phyloP scores from a whole-genome alignment of 208 protist genomes.

The Acanthamoeba royreba region DNA sequence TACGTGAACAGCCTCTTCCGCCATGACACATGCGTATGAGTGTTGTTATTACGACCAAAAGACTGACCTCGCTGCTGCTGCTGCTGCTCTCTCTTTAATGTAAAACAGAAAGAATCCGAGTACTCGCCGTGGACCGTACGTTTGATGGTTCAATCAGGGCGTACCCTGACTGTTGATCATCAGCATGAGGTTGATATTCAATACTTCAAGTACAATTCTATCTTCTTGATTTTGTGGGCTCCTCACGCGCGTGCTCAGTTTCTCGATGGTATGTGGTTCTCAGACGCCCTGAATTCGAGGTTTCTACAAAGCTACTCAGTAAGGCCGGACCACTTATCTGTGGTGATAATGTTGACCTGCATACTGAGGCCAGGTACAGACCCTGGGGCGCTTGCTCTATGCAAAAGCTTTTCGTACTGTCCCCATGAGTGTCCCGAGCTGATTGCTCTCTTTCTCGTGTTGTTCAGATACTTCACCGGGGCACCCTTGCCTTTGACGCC shows the following conservation, averaged over 20 bases:
- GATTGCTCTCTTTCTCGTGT: not conserved
- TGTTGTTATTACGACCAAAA: too few species aligned
- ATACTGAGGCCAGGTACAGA: not conserved
- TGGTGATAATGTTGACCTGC: not conserved
- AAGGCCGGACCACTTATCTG: not conserved
- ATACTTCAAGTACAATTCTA: not conserved
- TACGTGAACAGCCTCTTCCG: too few species aligned
- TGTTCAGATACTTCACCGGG: not conserved
- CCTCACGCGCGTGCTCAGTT: not conserved
- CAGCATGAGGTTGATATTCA: not conserved
- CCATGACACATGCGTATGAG: too few species aligned
- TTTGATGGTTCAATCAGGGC: not conserved
- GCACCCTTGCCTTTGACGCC: not conserved
- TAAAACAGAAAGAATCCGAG: not conserved
- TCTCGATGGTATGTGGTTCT: not conserved
- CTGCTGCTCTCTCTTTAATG: too few species aligned
- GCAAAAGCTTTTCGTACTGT: too few species aligned
- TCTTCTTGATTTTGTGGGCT: too few species aligned
- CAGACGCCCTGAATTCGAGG: not conserved
- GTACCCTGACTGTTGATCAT: not conserved
- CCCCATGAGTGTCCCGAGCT: not conserved
- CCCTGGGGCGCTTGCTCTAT: too few species aligned
- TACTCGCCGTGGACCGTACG: not conserved
- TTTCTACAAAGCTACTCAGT: not conserved
- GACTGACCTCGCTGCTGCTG: not conserved